Evolutionary conservation across 345 rosid species (phyloP), one percentile per base, ranked within the genome.

Genomic region (rapeseed (Brassica napus)): DNA sequence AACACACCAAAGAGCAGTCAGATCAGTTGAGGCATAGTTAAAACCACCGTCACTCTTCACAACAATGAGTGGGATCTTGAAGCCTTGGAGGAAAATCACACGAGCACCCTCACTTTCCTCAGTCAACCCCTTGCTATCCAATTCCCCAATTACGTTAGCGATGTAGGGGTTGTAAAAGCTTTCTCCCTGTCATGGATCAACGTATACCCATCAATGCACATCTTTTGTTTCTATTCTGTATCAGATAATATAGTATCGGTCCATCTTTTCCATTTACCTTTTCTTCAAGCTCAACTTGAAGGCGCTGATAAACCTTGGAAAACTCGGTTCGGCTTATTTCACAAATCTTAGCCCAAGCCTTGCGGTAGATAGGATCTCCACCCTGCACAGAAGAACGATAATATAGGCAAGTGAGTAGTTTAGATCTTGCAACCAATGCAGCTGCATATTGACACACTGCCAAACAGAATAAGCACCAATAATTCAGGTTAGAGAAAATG

Each of bases 11-110:
- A 95, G 88, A 71, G 99, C 98, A 82, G 99, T 7, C 24, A 95
- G 79, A 84, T 95, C 99, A 65, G 99, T 95, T 42, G 98, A 89
- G 28, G 97, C 98, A 79, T 95, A 95, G 85, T 91, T 91, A 88
- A 69, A 95, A 66, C 98, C 98, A 55, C 98, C 99, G 71, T 93
- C 98, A 81, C 91, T 93, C 91, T 95, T 95, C 72, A 95, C 92
- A 77, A 95, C 90, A 30, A 95, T 95, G 80, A 95, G 92, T 69
- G 99, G 99, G 78, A 91, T 90, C 70, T 87, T 84, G 77, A 71
- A 34, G 62, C 98, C 97, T 77, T 91, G 92, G 52, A 91, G n/a
- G 74, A 86, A 86, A 68, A 95, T 90, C 64, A 95, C 98, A 81
- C 90, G 99, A 84, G 96, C 97, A 74, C 96, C 98, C 64, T 93